Conservation (phyloP, 1,284 basidiomycete genomes). For the Boletellus deceptivus region DNA sequence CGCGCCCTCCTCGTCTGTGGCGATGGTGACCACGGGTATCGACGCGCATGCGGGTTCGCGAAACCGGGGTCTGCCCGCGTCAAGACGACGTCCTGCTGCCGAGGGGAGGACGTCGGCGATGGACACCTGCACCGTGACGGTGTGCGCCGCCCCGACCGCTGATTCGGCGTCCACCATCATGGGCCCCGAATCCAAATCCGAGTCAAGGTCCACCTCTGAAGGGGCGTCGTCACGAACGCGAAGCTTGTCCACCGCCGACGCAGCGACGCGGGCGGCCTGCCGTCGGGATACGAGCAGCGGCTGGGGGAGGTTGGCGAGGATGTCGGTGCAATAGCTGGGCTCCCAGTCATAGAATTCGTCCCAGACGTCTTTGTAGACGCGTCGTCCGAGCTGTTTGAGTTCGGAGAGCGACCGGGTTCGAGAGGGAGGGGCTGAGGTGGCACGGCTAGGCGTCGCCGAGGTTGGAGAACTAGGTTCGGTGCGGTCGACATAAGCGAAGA, state of each 20-base stretch:
- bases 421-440: background rate
- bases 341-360: slow-evolving; percentile 39
- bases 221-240: too few species aligned
- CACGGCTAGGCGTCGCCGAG: background rate
- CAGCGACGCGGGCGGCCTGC: slow-evolving; percentile 16
- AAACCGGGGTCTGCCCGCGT: too few species aligned
- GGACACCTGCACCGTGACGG: slow-evolving; percentile 1
- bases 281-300: slow-evolving; percentile 5
- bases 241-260: background rate
- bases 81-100: too few species aligned
- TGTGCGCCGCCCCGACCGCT: background rate
- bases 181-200: too few species aligned
- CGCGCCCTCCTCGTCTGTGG: slow-evolving; percentile 12
- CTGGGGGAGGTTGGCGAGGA: slow-evolving; percentile 11
- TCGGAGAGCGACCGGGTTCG: slow-evolving; percentile 1
- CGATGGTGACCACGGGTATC: slow-evolving; percentile 16
- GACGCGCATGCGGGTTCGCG: background rate
- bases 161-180: too few species aligned
- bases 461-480: slow-evolving; percentile 23
- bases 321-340: slow-evolving; percentile 16
- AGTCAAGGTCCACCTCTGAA: too few species aligned
- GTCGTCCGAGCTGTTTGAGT: slow-evolving; percentile 14
- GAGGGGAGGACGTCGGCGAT: slow-evolving; percentile 3
- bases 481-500: slow-evolving; percentile 18
- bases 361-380: slow-evolving; percentile 34